These are phyloP conservation scores for Podospora pseudopauciseta DNA, from an alignment of 495 filamentous ascomycete genomes.

Conservation along the genomic window DNA sequence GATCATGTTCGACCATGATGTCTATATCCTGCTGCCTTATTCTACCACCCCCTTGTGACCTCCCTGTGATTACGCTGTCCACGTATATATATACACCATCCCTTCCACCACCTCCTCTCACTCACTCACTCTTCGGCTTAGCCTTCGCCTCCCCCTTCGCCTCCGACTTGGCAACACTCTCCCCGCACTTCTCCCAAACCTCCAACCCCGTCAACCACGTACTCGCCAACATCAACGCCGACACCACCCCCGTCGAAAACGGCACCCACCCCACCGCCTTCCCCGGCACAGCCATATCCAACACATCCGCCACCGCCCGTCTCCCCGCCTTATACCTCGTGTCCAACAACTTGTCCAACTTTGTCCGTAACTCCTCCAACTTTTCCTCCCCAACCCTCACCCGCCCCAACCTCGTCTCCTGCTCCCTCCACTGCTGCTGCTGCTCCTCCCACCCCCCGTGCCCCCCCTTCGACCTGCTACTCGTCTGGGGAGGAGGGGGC, in stretches of 20 bases:
- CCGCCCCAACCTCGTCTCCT: not conserved
- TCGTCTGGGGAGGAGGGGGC: not conserved
- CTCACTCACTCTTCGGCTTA: conserved; percentile 7
- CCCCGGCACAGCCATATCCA: conserved; percentile 57
- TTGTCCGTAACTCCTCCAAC: conserved; percentile 4
- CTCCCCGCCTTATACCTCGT: conserved; percentile 25
- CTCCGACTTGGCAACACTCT: conserved; percentile 23
- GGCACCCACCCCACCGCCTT: conserved; percentile 53
- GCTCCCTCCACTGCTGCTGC: conserved; percentile 6
- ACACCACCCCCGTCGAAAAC: conserved; percentile 43
- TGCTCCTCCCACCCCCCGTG: not conserved
- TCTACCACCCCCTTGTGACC: too few species aligned
- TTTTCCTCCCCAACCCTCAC: conserved; percentile 4
- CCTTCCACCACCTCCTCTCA: not conserved
- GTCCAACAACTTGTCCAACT: conserved; percentile 3
- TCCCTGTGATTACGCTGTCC: too few species aligned
- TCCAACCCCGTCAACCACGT: conserved; percentile 54
- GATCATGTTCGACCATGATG: too few species aligned
- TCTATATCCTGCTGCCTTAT: too few species aligned
- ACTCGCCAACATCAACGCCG: conserved; percentile 52
- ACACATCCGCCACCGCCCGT: conserved; percentile 48
- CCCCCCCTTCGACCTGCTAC: not conserved
- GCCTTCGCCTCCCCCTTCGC: not conserved
- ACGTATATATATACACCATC: too few species aligned
- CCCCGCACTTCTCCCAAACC: conserved; percentile 54